A percentile compares a stretch with the other conserved stretches of the same genome.
Evolutionary conservation across 2,329 filamentous ascomycete genomes (phyloP).

Genomic region (Calycina herbarum): DNA sequence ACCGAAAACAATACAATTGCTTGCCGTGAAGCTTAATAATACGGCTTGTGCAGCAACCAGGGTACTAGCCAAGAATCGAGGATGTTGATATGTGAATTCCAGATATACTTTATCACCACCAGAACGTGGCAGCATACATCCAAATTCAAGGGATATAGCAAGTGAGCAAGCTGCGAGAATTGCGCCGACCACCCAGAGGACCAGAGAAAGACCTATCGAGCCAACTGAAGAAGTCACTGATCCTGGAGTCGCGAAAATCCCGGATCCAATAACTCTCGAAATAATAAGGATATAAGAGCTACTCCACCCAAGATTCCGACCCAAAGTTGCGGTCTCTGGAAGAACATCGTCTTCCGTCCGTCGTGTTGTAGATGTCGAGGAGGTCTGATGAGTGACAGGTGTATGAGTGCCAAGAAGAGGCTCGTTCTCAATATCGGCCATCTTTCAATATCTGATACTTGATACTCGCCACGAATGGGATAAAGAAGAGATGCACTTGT

Average conservation of each 20-base stretch:
- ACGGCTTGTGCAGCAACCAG: constrained; percentile 53
- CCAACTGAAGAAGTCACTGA: constrained; percentile 58
- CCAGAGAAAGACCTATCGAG: constrained; percentile 56
- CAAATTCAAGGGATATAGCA: constrained; percentile 47
- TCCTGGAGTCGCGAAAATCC: constrained; percentile 51
- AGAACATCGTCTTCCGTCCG: constrained; percentile 54
- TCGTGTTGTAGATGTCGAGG: neutral
- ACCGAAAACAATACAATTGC: constrained; percentile 53
- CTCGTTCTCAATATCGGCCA: constrained; percentile 4
- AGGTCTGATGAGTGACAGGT: neutral
- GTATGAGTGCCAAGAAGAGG: constrained; percentile 1
- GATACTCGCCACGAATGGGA: too few species aligned
- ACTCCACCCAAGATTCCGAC: constrained; percentile 41
- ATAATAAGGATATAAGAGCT: constrained; percentile 35
- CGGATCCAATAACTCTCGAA: constrained; percentile 33
- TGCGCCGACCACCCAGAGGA: constrained; percentile 54
- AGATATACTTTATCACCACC: constrained; percentile 56
- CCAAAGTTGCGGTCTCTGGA: constrained; percentile 59
- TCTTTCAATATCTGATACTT: neutral
- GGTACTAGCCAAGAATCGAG: constrained; percentile 53
- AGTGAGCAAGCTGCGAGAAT: constrained; percentile 46
- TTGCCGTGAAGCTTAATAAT: constrained; percentile 51
- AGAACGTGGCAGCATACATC: constrained; percentile 46
- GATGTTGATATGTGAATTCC: constrained; percentile 52
- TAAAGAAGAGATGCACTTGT: too few species aligned